Conservation (phyloP, 2,329 filamentous ascomycete species). For the Alternaria panax region DNA sequence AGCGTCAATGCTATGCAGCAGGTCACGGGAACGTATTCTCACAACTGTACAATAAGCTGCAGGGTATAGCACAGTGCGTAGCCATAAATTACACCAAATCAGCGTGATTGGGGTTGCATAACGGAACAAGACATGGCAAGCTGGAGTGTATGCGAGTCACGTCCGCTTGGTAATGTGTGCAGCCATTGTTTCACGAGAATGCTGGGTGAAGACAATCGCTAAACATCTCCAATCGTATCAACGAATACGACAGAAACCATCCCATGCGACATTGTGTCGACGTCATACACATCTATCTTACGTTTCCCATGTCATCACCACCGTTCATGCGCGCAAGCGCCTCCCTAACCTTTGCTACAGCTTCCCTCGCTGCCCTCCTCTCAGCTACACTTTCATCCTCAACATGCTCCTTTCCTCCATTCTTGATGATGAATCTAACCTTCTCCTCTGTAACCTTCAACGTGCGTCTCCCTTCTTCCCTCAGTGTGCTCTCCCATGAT, state of each 20-base stretch:
- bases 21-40: too few species aligned
- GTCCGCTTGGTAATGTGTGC: too few species aligned
- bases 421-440: slow-evolving; percentile 56
- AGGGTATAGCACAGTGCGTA: too few species aligned
- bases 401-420: slow-evolving; percentile 47
- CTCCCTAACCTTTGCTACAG: slow-evolving; percentile 56
- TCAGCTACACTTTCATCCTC: slow-evolving; percentile 47
- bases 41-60: too few species aligned
- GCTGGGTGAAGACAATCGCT: background rate
- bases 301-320: slow-evolving; percentile 14
- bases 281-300: slow-evolving; percentile 11
- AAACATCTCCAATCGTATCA: background rate
- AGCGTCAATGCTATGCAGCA: background rate
- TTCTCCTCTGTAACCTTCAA: slow-evolving; percentile 62
- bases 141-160: too few species aligned
- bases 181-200: background rate
- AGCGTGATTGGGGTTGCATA: too few species aligned
- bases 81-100: too few species aligned
- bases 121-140: too few species aligned
- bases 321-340: slow-evolving; percentile 51
- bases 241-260: background rate
- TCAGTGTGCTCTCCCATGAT: slow-evolving; percentile 61
- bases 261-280: background rate
- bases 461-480: slow-evolving; percentile 65
- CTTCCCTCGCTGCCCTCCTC: slow-evolving; percentile 53